These are phyloP conservation scores for Didymella keratinophila DNA, from an alignment of 2,329 filamentous ascomycete species.

Conservation along the genomic window DNA sequence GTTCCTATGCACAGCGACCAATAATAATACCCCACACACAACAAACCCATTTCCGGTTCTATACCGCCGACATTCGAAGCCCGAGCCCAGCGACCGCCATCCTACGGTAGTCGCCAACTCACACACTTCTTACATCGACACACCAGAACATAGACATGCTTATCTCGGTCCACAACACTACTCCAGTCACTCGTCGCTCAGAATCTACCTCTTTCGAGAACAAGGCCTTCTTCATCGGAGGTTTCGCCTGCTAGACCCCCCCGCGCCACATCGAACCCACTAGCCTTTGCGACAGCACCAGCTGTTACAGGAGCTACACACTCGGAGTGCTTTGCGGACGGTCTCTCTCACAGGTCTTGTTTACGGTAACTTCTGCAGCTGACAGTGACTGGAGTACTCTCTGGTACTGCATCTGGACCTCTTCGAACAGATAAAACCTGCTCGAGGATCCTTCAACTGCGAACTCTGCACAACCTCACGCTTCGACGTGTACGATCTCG, in stretches of 20 bases:
- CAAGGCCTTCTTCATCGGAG: constrained; percentile 51
- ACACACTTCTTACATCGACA: constrained; percentile 39
- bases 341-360: constrained; percentile 52
- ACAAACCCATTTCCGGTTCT: constrained; percentile 17
- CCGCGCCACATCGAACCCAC: constrained; percentile 44
- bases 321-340: constrained; percentile 50
- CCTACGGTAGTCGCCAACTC: constrained; percentile 37
- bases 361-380: constrained; percentile 53
- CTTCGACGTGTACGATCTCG: constrained; percentile 30
- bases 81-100: constrained; percentile 39
- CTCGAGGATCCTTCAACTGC: constrained; percentile 41
- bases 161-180: constrained; percentile 40
- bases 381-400: constrained; percentile 54
- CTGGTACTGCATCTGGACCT: constrained; percentile 43
- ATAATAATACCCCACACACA: constrained; percentile 39
- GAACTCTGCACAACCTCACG: constrained; percentile 39
- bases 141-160: constrained; percentile 46
- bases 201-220: constrained; percentile 49
- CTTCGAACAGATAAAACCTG: constrained; percentile 46
- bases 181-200: constrained; percentile 56
- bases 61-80: constrained; percentile 34
- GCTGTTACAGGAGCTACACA: constrained; percentile 46
- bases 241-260: constrained; percentile 49
- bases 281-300: constrained; percentile 46
- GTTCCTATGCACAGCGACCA: constrained; percentile 32